These are phyloP conservation scores for Nematocida ausubeli DNA, from an alignment of 371 early-diverging fungal genomes.

Conservation along the genomic window DNA sequence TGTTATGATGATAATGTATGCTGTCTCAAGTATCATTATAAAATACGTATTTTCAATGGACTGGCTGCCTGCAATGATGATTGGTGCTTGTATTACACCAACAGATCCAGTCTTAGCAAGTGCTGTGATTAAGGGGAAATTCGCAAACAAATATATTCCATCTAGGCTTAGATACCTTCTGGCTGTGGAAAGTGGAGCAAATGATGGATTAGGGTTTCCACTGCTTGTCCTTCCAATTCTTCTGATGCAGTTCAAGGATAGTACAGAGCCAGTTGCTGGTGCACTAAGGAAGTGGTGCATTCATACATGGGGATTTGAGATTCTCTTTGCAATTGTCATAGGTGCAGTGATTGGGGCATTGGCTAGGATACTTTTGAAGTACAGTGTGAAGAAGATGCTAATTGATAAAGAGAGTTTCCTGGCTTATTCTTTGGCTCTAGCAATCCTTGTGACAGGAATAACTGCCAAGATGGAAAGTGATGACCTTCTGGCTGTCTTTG, in stretches of 20 bases:
- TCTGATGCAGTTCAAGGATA: constrained; percentile 58
- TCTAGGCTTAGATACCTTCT: constrained; percentile 74
- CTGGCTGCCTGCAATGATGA: constrained; percentile 64
- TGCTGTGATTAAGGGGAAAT: constrained; percentile 81
- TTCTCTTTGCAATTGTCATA: constrained; percentile 73
- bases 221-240: constrained; percentile 72
- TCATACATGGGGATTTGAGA: constrained; percentile 60
- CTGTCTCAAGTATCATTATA: constrained; percentile 73
- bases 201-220: constrained; percentile 76
- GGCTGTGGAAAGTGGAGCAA: constrained; percentile 72
- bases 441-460: constrained; percentile 75
- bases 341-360: constrained; percentile 76
- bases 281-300: constrained; percentile 54
- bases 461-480: constrained; percentile 75
- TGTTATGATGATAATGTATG: constrained; percentile 79
- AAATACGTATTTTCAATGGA: constrained; percentile 68
- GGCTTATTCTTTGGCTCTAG: constrained; percentile 76
- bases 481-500: constrained; percentile 81
- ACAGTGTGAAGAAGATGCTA: constrained; percentile 72
- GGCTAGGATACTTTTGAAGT: constrained; percentile 71
- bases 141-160: constrained; percentile 82
- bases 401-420: constrained; percentile 83
- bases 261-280: background rate
- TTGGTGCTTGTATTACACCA: constrained; percentile 82
- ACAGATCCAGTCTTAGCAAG: constrained; percentile 91